phyloP scores from a whole-genome alignment of 139 green algal species.

The Micromonas pusilla region DNA sequence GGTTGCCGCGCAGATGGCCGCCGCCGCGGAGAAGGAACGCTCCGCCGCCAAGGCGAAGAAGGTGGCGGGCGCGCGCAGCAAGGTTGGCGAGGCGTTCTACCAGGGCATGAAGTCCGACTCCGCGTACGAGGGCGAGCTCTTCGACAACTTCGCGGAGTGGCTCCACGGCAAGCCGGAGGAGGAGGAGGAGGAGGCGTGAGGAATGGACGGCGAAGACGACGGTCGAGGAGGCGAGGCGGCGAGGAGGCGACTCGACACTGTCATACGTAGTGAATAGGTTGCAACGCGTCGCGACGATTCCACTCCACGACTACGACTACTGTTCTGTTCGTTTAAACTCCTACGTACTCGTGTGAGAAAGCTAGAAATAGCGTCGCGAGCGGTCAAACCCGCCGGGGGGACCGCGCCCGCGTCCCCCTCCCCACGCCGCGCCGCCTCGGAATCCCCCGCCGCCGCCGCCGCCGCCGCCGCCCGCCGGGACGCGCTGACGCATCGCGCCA shows the following conservation, averaged over 20 bases:
- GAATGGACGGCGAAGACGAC: neutral
- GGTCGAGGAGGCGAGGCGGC: neutral
- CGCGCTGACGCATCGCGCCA: no score
- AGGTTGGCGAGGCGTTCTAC: conserved; percentile 55
- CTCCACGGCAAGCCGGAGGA: conserved; percentile 12
- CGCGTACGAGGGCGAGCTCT: conserved; percentile 40
- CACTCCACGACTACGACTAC: neutral
- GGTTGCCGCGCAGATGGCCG: conserved; percentile 39
- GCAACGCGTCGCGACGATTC: no score
- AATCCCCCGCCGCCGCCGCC: no score
- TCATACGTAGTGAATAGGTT: neutral
- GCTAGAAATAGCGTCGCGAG: no score
- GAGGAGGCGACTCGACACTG: neutral
- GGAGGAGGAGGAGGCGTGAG: conserved; percentile 5
- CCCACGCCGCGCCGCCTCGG: no score
- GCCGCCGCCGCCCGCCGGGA: no score
- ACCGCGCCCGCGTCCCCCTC: no score
- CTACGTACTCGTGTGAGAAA: neutral
- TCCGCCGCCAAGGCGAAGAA: conserved; percentile 49
- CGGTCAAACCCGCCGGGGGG: no score
- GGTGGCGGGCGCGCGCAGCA: conserved; percentile 23
- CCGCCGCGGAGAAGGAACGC: conserved; percentile 44
- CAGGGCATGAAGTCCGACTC: conserved; percentile 44
- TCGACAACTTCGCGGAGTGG: conserved; percentile 44
- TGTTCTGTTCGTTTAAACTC: neutral